A percentile compares a stretch with the other conserved stretches of the same genome.
Evolutionary conservation across 2,329 filamentous ascomycete genomes (phyloP).

Genomic region (Epichloe uncinata): DNA sequence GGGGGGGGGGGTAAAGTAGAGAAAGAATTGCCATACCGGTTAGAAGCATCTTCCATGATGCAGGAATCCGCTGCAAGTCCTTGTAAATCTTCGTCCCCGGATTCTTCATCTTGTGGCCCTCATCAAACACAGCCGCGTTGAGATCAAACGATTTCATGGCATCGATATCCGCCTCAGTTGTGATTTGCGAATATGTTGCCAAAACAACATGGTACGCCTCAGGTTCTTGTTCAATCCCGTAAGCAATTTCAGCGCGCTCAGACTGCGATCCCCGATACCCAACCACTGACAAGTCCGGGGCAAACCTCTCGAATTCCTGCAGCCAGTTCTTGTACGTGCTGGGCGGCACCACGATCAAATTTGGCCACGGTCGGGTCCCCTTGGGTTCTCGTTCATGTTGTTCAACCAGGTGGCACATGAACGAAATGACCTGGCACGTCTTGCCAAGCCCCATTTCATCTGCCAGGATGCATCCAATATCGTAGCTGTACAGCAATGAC

Average conservation of each 20-base stretch:
- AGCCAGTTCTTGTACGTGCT: slow-evolving; percentile 96
- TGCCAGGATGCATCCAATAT: slow-evolving; percentile 79
- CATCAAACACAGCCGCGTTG: slow-evolving; percentile 66
- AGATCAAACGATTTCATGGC: slow-evolving; percentile 36
- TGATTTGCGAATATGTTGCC: slow-evolving; percentile 47
- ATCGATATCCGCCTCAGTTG: slow-evolving; percentile 34
- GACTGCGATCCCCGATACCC: slow-evolving; percentile 53
- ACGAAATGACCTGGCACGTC: slow-evolving; percentile 90
- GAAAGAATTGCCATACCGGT: slow-evolving; percentile 17
- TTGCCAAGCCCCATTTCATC: slow-evolving; percentile 98
- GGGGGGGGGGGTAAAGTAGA: not conserved
- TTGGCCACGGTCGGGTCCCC: slow-evolving; percentile 42
- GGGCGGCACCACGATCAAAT: slow-evolving; percentile 81
- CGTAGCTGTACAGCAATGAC: slow-evolving; percentile 63
- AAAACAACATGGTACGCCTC: slow-evolving; percentile 50
- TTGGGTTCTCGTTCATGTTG: slow-evolving; percentile 28
- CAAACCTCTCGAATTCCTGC: slow-evolving; percentile 78
- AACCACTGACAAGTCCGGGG: slow-evolving; percentile 61
- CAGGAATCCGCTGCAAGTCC: slow-evolving; percentile 62
- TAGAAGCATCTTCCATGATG: slow-evolving; percentile 74
- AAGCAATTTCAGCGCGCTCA: slow-evolving; percentile 54
- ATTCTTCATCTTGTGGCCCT: slow-evolving; percentile 90
- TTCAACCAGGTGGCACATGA: slow-evolving; percentile 72
- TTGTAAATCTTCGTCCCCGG: slow-evolving; percentile 69
- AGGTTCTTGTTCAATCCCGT: slow-evolving; percentile 49